phyloP scores from a whole-genome alignment of 2,329 filamentous ascomycete species.

The Beauveria sp. region DNA sequence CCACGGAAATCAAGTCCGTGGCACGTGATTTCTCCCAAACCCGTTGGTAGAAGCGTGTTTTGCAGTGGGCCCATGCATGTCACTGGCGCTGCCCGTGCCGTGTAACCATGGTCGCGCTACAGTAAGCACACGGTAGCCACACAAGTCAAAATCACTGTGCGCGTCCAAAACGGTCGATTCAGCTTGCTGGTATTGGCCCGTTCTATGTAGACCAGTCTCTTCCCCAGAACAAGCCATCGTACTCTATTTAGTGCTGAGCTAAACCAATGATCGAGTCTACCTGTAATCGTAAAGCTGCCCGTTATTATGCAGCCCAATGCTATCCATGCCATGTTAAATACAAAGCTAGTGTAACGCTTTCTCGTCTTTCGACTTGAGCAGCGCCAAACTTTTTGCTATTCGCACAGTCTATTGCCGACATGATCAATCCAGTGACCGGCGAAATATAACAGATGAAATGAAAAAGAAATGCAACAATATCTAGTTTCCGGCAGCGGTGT shows the following conservation, averaged over 20 bases:
- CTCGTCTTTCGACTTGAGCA: background rate
- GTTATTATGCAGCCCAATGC: background rate
- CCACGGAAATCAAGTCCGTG: background rate
- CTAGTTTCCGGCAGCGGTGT: conserved; percentile 30
- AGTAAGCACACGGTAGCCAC: background rate
- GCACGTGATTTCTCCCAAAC: background rate
- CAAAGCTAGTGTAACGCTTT: background rate
- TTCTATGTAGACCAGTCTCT: background rate
- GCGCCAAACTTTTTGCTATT: background rate
- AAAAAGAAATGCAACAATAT: background rate
- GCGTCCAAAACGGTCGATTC: background rate
- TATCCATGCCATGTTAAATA: background rate
- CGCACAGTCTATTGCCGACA: background rate
- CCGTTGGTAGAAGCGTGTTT: background rate
- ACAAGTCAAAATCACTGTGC: background rate
- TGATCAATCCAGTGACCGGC: background rate
- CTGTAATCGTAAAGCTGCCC: background rate
- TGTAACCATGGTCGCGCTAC: background rate
- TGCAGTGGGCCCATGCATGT: background rate
- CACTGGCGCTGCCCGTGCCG: background rate
- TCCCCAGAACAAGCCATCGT: background rate
- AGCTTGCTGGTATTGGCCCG: background rate
- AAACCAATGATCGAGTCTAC: background rate
- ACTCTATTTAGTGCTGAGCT: background rate
- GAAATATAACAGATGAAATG: background rate